Percentiles rank a stretch among this genome's conserved stretches.
These are phyloP conservation scores for Colletotrichum tabaci DNA, from an alignment of 2,329 filamentous ascomycete species.

Conservation along the genomic window DNA sequence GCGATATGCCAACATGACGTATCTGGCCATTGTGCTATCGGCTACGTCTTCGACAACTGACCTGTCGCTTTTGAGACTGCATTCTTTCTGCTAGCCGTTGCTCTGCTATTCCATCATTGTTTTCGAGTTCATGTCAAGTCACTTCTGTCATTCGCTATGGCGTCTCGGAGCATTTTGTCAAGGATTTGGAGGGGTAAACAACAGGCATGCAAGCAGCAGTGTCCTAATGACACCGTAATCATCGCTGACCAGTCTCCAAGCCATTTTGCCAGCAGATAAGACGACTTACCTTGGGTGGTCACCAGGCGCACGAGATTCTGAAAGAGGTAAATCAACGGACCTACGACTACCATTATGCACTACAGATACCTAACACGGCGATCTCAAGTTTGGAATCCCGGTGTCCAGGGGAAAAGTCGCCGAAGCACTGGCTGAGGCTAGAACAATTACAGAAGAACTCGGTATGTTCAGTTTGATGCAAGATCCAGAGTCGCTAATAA, in stretches of 20 bases:
- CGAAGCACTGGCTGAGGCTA: slow-evolving; percentile 44
- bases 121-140: neutral
- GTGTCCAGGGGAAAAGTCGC: slow-evolving; percentile 47
- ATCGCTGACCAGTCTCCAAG: neutral
- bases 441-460: slow-evolving; percentile 44
- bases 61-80: neutral
- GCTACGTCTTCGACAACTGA: neutral
- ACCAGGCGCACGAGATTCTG: slow-evolving; percentile 21
- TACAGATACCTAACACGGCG: neutral
- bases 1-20: slow-evolving; percentile 3
- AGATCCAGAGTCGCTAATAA: neutral
- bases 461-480: slow-evolving; percentile 41
- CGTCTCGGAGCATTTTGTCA: neutral
- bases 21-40: neutral
- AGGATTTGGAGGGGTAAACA: neutral
- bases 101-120: too few species aligned
- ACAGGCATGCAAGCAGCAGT: neutral
- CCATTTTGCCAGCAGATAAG: neutral
- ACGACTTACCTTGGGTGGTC: slow-evolving; percentile 9
- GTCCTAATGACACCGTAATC: too few species aligned
- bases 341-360: too few species aligned
- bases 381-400: slow-evolving; percentile 46
- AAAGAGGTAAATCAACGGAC: slow-evolving; percentile 1
- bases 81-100: neutral
- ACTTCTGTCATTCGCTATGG: neutral